Percentiles rank a stretch among this genome's conserved stretches.
phyloP scores from a whole-genome alignment of 495 filamentous ascomycete genomes.

The Choiromyces venosus region DNA sequence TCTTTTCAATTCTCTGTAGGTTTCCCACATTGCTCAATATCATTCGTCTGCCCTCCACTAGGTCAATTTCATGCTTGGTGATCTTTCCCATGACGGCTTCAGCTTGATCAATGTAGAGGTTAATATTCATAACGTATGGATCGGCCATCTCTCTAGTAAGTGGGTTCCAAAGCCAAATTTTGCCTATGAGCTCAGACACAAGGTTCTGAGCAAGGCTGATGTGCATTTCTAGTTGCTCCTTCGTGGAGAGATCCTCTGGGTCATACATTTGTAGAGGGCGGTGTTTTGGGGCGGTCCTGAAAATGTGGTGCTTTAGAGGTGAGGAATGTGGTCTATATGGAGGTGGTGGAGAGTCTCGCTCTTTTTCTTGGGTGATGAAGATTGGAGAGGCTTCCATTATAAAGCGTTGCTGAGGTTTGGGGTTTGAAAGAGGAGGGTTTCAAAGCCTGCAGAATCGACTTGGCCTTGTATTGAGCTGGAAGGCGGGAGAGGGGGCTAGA shows the following conservation, averaged over 20 bases:
- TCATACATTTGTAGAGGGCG: not conserved
- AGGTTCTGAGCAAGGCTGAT: not conserved
- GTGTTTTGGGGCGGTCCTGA: not conserved
- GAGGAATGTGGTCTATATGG: not conserved
- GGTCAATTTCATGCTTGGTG: not conserved
- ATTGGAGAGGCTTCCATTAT: not conserved
- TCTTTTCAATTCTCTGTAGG: not conserved
- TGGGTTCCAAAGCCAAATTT: not conserved
- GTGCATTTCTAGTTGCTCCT: not conserved
- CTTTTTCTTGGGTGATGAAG: not conserved
- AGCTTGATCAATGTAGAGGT: not conserved
- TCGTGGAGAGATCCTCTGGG: not conserved
- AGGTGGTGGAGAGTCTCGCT: not conserved
- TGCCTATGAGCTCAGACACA: not conserved
- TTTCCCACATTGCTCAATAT: not conserved
- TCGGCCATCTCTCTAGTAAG: not conserved
- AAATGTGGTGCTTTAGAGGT: not conserved
- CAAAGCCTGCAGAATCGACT: not conserved
- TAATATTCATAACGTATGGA: slow-evolving; percentile 1
- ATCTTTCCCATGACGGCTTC: not conserved
- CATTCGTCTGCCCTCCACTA: not conserved
- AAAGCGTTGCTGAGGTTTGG: not conserved
- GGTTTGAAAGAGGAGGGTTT: not conserved
- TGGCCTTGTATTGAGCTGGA: not conserved
- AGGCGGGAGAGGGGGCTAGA: not conserved